Conservation (phyloP, 2,329 filamentous ascomycete genomes). For the Didymellaceae sp. region DNA sequence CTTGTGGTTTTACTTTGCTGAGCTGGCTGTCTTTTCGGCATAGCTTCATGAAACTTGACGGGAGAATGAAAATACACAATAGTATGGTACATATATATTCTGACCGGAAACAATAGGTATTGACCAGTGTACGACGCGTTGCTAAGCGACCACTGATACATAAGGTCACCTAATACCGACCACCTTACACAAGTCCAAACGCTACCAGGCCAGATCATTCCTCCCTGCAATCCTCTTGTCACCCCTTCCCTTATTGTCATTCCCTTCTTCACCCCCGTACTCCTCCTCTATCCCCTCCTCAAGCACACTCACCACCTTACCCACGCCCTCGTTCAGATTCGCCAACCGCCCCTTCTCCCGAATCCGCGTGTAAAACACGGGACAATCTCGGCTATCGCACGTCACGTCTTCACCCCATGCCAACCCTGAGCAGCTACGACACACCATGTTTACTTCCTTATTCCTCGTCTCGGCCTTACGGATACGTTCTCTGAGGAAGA, state of each 20-base stretch:
- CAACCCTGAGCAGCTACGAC: slow-evolving; percentile 78
- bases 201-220: background rate
- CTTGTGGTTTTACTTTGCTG: too few relatives aligned
- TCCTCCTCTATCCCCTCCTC: slow-evolving; percentile 25
- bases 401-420: slow-evolving; percentile 76
- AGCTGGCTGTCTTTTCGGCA: too few relatives aligned
- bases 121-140: too few relatives aligned
- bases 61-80: too few relatives aligned
- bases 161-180: too few relatives aligned
- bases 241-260: background rate
- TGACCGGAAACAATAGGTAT: too few relatives aligned
- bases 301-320: slow-evolving; percentile 35
- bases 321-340: slow-evolving; percentile 32
- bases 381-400: slow-evolving; percentile 91
- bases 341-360: slow-evolving; percentile 58
- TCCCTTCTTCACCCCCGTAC: background rate
- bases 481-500: slow-evolving; percentile 68
- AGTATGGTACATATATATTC: too few relatives aligned
- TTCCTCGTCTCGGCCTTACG: slow-evolving; percentile 68
- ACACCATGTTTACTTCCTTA: slow-evolving; percentile 71
- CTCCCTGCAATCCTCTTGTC: background rate
- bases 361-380: slow-evolving; percentile 83
- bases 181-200: too few relatives aligned
- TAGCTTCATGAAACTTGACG: too few relatives aligned
- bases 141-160: too few relatives aligned